Conservation (phyloP, 306 rosid species). For the Lagenaria siceraria region DNA sequence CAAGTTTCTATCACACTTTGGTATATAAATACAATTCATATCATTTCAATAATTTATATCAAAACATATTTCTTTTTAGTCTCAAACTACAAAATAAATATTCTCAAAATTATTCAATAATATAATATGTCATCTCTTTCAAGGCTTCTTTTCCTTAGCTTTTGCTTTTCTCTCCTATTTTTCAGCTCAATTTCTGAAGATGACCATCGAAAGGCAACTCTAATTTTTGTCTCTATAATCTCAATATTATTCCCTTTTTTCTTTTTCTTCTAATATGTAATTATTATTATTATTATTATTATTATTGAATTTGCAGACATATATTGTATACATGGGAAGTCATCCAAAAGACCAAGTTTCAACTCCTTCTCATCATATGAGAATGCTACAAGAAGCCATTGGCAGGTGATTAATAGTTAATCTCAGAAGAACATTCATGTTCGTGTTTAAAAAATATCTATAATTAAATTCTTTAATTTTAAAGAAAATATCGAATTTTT, state of each 20-base stretch:
- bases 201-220: background rate
- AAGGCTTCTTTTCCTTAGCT: background rate
- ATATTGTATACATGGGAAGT: slow-evolving; percentile 31
- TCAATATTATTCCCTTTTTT: background rate
- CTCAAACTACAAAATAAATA: no score
- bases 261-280: background rate
- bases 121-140: background rate
- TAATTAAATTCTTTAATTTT: no score
- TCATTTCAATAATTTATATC: background rate
- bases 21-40: background rate
- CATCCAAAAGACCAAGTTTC: slow-evolving; percentile 4
- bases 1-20: background rate
- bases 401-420: slow-evolving; percentile 23
- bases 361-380: slow-evolving; percentile 8
- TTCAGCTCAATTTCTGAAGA: background rate
- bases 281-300: no score
- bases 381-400: slow-evolving; percentile 19
- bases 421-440: no score
- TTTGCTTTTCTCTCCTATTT: background rate
- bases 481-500: no score
- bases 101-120: background rate
- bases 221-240: background rate
- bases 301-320: slow-evolving; percentile 15
- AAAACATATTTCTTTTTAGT: no score
- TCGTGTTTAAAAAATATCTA: no score